phyloP scores from a whole-genome alignment of 2,329 filamentous ascomycete species.

The Calonectria hawksworthii region DNA sequence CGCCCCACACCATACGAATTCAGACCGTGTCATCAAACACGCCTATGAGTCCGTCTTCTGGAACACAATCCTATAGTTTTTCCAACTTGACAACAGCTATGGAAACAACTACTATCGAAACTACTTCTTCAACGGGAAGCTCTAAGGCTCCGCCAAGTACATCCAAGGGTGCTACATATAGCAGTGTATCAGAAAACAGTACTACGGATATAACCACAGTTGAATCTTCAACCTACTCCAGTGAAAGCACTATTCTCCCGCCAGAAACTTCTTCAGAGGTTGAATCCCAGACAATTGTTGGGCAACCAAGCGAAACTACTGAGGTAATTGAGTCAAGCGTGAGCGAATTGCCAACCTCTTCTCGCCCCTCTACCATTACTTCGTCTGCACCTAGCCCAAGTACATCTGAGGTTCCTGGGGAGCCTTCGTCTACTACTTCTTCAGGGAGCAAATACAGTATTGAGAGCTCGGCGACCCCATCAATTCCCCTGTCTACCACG shows the following conservation, averaged over 20 bases:
- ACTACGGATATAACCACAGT: not conserved
- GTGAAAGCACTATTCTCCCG: not conserved
- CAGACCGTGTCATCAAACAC: constrained; percentile 27
- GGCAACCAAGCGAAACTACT: constrained; percentile 1
- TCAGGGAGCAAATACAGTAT: constrained; percentile 11
- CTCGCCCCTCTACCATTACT: not conserved
- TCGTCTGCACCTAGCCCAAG: not conserved
- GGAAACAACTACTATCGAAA: constrained; percentile 15
- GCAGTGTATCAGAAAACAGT: constrained; percentile 5
- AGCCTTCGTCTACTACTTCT: not conserved
- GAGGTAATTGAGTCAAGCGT: constrained; percentile 7
- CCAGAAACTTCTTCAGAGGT: not conserved
- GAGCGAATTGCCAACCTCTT: not conserved
- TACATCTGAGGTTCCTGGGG: not conserved
- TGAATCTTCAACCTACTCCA: not conserved
- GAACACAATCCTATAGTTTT: constrained; percentile 32
- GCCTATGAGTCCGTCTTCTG: constrained; percentile 19
- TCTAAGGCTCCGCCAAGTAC: constrained; percentile 17
- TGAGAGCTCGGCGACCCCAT: not conserved
- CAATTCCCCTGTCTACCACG: not conserved
- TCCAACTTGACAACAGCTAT: constrained; percentile 33
- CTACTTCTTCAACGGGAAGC: constrained; percentile 27
- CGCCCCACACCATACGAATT: not conserved
- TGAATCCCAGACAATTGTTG: not conserved
- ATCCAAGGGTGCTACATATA: constrained; percentile 7